Evolutionary conservation across 805 yeast species (phyloP), one percentile per base, ranked within the genome.

Genomic region (Cyberlindnera veronae): DNA sequence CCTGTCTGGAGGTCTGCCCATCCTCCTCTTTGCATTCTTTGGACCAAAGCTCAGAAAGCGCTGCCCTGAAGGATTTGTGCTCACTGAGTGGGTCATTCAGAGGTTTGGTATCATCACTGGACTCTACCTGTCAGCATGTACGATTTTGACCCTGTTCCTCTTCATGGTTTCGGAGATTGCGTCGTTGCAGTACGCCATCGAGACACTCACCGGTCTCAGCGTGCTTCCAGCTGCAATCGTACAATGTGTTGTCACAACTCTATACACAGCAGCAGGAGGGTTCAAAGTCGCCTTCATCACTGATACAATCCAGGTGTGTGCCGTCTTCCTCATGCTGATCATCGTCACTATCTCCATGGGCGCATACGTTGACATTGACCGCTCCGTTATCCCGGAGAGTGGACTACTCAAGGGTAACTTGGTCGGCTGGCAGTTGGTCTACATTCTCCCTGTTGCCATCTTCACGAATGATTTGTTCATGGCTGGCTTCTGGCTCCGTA

Each of bases 401-500:
- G 81, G 83, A 3, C 63, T 89, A 49, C 64, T 85, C 43, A 73
- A 78, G 28, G 75, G 80, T 2, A 82, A 79, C 55, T 76, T 75
- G 49, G 68, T 89, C 29, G 95, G 96, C 14, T 89, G 96, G 95
- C 93, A 88, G 69, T 72, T 90, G 48, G 60, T 90, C 24, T 90
- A 88, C 59, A 89, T 90, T 48, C 68, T 90, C 49, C 75, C 82
- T 7, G 82, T 90, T 23, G 96, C 97, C 20, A 84, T 90, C 56
- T 74, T 88, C 41, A 85, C 96, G 24, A 90, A 90, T 55, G 96
- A 88, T 58, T 78, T 90, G 58, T 90, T 90, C 63, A 67, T 90
- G 72, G 76, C 95, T 23, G 96, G 96, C 0, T 89, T 90, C 61
- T 90, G 98, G 98, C 67, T 90, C 45, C 72, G 98, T 56, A 86